These are phyloP conservation scores for Fusarium sp. DNA, from an alignment of 2,329 filamentous ascomycete species.

Conservation along the genomic window DNA sequence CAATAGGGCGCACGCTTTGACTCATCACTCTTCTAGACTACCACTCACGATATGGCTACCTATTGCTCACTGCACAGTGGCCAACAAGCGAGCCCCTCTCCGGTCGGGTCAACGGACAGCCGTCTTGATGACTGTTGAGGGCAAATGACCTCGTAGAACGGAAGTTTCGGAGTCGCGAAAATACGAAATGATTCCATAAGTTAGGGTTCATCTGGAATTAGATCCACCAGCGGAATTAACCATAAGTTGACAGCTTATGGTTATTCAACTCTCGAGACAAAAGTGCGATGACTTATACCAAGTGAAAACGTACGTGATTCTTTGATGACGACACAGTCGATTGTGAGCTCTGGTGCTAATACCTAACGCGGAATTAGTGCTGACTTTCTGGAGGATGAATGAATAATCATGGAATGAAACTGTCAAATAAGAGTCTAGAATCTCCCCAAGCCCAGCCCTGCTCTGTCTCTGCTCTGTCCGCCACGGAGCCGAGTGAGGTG, in stretches of 20 bases:
- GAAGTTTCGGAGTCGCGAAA: constrained; percentile 11
- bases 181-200: not conserved
- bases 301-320: constrained; percentile 7
- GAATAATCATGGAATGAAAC: constrained; percentile 15
- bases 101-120: not conserved
- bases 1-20: constrained; percentile 4
- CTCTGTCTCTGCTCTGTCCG: not conserved
- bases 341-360: not conserved
- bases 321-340: constrained; percentile 29
- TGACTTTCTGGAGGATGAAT: constrained; percentile 16
- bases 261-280: constrained; percentile 8
- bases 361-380: constrained; percentile 25
- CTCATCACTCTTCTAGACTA: not conserved
- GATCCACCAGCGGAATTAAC: not conserved
- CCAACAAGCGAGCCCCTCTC: constrained; percentile 4
- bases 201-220: not conserved
- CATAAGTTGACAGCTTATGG: constrained; percentile 12
- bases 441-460: not conserved
- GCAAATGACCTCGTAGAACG: not conserved
- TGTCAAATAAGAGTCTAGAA: constrained; percentile 5
- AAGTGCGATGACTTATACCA: not conserved
- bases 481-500: not conserved
- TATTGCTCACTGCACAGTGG: not conserved
- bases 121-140: not conserved
- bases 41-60: not conserved